A percentile compares a stretch with the other conserved stretches of the same genome.
Conservation (phyloP, 2,329 filamentous ascomycete species). For the Alternaria gansuensis region DNA sequence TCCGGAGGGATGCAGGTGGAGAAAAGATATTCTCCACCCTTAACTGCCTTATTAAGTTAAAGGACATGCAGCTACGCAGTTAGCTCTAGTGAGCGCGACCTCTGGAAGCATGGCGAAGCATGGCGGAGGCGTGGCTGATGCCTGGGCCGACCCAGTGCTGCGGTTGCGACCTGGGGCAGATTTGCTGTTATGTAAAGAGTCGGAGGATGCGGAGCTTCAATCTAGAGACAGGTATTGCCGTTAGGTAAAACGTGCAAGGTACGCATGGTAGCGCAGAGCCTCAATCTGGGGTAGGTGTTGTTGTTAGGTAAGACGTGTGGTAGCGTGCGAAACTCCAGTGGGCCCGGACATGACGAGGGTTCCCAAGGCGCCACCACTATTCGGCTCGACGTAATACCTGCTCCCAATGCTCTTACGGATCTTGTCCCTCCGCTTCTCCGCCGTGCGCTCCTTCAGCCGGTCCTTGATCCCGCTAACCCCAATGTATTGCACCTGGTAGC, state of each 20-base stretch:
- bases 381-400: conserved; percentile 50
- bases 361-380: neutral
- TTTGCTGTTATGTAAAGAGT: conserved; percentile 16
- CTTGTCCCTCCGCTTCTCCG: conserved; percentile 62
- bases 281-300: conserved; percentile 13
- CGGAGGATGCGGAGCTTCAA: conserved; percentile 8
- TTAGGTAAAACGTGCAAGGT: conserved; percentile 15
- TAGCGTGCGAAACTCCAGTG: conserved; percentile 4
- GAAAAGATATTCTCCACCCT: neutral
- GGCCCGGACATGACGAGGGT: conserved; percentile 3
- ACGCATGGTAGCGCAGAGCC: conserved; percentile 8
- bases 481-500: conserved; percentile 52
- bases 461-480: conserved; percentile 60
- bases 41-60: neutral
- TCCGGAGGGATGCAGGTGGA: conserved; percentile 6
- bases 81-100: neutral
- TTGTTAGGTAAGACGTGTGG: conserved; percentile 15
- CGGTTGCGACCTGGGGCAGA: conserved; percentile 16
- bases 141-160: conserved; percentile 15
- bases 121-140: neutral
- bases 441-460: conserved; percentile 57
- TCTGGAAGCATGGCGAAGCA: conserved; percentile 11
- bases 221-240: conserved; percentile 11
- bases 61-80: neutral
- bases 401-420: conserved; percentile 64